Evolutionary conservation across 495 filamentous ascomycete genomes (phyloP), one percentile per base, ranked within the genome.

Genomic region (Thermothielavioides terrestris): DNA sequence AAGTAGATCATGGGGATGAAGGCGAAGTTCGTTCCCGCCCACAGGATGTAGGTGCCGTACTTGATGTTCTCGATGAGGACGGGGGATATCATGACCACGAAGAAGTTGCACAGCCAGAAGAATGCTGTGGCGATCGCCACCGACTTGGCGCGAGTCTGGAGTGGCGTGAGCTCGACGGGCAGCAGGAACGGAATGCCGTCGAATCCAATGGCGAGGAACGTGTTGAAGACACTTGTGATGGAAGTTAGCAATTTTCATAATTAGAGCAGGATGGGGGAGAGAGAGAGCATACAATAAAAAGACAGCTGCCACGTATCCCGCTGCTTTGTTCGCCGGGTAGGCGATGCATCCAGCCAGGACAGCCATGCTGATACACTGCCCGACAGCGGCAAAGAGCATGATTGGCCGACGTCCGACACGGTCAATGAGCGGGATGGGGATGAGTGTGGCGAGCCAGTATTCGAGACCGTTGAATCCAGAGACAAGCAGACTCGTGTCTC

Each of bases 41-140:
- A 89, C 75, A 89, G 84, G 27, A 89, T 71, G 64, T 89, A 91
- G 0, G 83, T 86, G 12, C 81, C 77, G 83, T 83, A 91, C 38
- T 72, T 62, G 46, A 88, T 87, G 46, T 72, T 69, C 37, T 69
- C 58, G 30, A 88, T 66, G 77, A 86, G 83, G 37, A 87, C 75
- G 0, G 86, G 86, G 0, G 84, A 86, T 49, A 89, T 78, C 84
- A 88, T 86, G 50, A 89, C 86, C 34, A 89, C 77, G 12, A 81
- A 50, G 65, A 88, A 89, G 72, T 88, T 88, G 68, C 84, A 88
- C 3, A 88, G 68, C 85, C 85, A 88, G 68, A 88, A 88, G 12
- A 74, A 77, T 12, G 38, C 25, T n/a, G n/a, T n/a, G n/a, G n/a
- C n/a, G n/a, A n/a, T n/a, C n/a, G n/a, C n/a, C n/a, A n/a, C n/a